A percentile compares a stretch with the other conserved stretches of the same genome.
phyloP scores from a whole-genome alignment of 306 rosid species.

The Prosopis cineraria region DNA sequence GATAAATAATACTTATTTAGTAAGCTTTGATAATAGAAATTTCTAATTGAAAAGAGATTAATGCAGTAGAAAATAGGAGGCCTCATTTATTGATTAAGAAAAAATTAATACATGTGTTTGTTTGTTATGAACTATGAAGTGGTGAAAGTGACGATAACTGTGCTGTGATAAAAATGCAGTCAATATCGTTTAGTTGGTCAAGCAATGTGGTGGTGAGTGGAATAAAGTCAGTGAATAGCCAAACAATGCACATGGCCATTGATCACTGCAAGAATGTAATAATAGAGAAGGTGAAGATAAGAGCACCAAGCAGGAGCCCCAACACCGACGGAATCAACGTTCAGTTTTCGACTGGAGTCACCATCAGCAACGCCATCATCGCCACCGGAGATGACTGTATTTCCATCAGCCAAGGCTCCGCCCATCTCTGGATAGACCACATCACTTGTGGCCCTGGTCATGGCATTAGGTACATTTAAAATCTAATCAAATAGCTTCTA shows the following conservation, averaged over 20 bases:
- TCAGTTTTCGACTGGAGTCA: slow-evolving; percentile 40
- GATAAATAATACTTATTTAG: no score
- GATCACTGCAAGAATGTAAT: slow-evolving; percentile 43
- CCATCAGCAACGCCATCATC: slow-evolving; percentile 32
- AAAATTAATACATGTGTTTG: no score
- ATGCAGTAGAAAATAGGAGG: no score
- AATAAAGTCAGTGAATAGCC: slow-evolving; percentile 50
- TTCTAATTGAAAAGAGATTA: no score
- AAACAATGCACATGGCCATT: slow-evolving; percentile 41
- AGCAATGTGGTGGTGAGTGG: slow-evolving; percentile 46
- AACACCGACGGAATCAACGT: slow-evolving; percentile 65
- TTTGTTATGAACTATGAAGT: neutral
- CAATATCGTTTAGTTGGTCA: slow-evolving; percentile 48
- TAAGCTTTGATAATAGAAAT: no score
- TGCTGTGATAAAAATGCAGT: slow-evolving; percentile 34
- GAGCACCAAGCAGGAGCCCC: slow-evolving; percentile 55
- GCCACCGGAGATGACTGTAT: slow-evolving; percentile 69
- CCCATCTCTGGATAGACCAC: slow-evolving; percentile 46
- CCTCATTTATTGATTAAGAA: no score
- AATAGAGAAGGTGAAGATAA: slow-evolving; percentile 40
- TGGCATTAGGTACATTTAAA: slow-evolving; percentile 48
- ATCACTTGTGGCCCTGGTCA: slow-evolving; percentile 66
- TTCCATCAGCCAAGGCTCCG: slow-evolving; percentile 45
- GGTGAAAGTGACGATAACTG: neutral
- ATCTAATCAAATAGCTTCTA: no score